Evolutionary conservation across 2,329 filamentous ascomycete genomes (phyloP).

Genomic region (Cytospora mali): DNA sequence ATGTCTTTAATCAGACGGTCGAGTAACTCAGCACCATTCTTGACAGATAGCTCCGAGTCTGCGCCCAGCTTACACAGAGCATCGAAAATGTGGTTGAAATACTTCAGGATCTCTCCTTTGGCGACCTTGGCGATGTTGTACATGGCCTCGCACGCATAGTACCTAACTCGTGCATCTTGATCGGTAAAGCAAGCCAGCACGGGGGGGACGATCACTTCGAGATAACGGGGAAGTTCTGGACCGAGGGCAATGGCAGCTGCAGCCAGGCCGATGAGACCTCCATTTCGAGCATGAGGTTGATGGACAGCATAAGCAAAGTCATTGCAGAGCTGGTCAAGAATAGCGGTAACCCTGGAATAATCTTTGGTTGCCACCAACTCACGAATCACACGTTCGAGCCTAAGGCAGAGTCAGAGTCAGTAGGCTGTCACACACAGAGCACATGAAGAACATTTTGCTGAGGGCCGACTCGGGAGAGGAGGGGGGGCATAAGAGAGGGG

Average conservation of each 20-base stretch:
- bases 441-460: background rate
- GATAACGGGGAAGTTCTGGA: constrained; percentile 84
- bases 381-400: constrained; percentile 87
- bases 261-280: constrained; percentile 91
- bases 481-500: no score
- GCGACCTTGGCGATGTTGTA: constrained; percentile 99
- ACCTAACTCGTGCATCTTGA: constrained; percentile 94
- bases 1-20: constrained; percentile 96
- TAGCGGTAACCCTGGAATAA: constrained; percentile 77
- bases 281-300: constrained; percentile 94
- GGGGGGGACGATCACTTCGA: constrained; percentile 92
- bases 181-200: constrained; percentile 97
- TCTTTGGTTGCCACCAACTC: constrained; percentile 78
- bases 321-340: constrained; percentile 94
- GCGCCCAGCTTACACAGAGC: constrained; percentile 96
- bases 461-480: no score
- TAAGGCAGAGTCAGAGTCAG: constrained; percentile 41
- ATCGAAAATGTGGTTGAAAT: constrained; percentile 99
- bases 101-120: constrained; percentile 94
- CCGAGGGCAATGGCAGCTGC: constrained; percentile 95
- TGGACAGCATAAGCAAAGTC: constrained; percentile 98
- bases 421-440: background rate
- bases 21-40: constrained; percentile 94
- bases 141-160: constrained; percentile 99
- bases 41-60: constrained; percentile 94